Evolutionary conservation across 108 stramenopile species (phyloP).

Genomic region (Pseudonitzschia pungens): DNA sequence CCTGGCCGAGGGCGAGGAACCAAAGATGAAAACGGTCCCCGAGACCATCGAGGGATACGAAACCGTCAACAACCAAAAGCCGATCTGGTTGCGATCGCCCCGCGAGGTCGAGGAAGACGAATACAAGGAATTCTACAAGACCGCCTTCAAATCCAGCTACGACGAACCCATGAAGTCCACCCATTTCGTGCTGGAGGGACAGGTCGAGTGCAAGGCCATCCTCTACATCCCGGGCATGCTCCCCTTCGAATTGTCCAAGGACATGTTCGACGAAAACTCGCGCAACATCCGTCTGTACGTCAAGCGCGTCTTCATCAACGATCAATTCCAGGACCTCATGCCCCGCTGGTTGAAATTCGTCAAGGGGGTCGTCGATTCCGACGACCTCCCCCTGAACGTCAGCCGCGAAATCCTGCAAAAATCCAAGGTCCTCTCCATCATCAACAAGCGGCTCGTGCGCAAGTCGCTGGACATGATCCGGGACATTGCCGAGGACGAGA

Average conservation of each 20-base stretch:
- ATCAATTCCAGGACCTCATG: slow-evolving; percentile 96
- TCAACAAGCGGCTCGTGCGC: slow-evolving; percentile 96
- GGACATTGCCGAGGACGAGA: slow-evolving; percentile 75
- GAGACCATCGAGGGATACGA: slow-evolving; percentile 86
- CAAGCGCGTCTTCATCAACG: slow-evolving; percentile 99
- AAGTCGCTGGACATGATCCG: slow-evolving; percentile 96
- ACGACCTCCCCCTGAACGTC: slow-evolving; percentile 96
- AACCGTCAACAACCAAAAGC: slow-evolving; percentile 93
- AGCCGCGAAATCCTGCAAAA: slow-evolving; percentile 98
- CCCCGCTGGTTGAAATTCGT: slow-evolving; percentile 98
- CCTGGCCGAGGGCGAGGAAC: slow-evolving; percentile 74
- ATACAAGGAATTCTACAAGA: slow-evolving; percentile 96
- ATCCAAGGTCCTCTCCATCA: slow-evolving; percentile 93
- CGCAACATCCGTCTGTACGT: slow-evolving; percentile 95
- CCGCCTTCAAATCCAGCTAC: slow-evolving; percentile 83
- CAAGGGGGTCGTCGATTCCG: slow-evolving; percentile 93
- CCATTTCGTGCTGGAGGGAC: slow-evolving; percentile 96
- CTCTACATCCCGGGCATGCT: slow-evolving; percentile 94
- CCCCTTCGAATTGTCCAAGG: slow-evolving; percentile 92
- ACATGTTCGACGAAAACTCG: slow-evolving; percentile 97
- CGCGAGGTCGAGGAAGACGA: slow-evolving; percentile 89
- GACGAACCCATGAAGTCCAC: slow-evolving; percentile 92
- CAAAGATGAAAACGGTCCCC: slow-evolving; percentile 96
- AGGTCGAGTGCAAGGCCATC: slow-evolving; percentile 96
- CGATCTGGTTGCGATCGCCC: slow-evolving; percentile 95